phyloP scores from a whole-genome alignment of 805 yeast species.

The Scheffersomyces spartinae region DNA sequence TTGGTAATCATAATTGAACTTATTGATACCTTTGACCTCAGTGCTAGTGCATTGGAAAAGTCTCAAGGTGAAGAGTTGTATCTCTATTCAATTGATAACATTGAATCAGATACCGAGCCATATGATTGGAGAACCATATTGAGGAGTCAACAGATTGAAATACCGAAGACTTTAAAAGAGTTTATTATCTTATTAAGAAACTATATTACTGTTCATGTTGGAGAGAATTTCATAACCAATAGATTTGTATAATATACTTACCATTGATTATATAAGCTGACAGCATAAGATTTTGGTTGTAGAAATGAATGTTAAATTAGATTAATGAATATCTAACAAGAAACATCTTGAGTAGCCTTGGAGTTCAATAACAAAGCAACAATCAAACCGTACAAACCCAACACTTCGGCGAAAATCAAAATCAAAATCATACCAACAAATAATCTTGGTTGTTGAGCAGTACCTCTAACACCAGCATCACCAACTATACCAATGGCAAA shows the following conservation, averaged over 20 bases:
- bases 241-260: background rate
- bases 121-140: slow-evolving; percentile 27
- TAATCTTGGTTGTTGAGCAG: slow-evolving; percentile 95
- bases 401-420: slow-evolving; percentile 96
- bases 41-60: slow-evolving; percentile 10
- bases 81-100: slow-evolving; percentile 14
- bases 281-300: background rate
- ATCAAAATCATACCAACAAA: slow-evolving; percentile 98
- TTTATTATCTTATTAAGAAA: slow-evolving; percentile 18
- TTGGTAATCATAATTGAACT: slow-evolving; percentile 25
- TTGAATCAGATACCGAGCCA: slow-evolving; percentile 7
- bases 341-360: slow-evolving; percentile 88
- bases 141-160: slow-evolving; percentile 5
- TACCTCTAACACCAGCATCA: slow-evolving; percentile 98
- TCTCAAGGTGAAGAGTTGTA: slow-evolving; percentile 20
- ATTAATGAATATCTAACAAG: slow-evolving; percentile 38
- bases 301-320: too few species aligned
- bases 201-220: slow-evolving; percentile 8
- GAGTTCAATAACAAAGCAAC: slow-evolving; percentile 97
- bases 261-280: background rate
- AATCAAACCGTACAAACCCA: slow-evolving; percentile 96
- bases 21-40: slow-evolving; percentile 23
- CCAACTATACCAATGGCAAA: slow-evolving; percentile 99
- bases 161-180: slow-evolving; percentile 15
- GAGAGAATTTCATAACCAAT: background rate